Evolutionary conservation across 805 yeast species (phyloP), one percentile per base, ranked within the genome.

Genomic region (Yamadazyma phyllophila): DNA sequence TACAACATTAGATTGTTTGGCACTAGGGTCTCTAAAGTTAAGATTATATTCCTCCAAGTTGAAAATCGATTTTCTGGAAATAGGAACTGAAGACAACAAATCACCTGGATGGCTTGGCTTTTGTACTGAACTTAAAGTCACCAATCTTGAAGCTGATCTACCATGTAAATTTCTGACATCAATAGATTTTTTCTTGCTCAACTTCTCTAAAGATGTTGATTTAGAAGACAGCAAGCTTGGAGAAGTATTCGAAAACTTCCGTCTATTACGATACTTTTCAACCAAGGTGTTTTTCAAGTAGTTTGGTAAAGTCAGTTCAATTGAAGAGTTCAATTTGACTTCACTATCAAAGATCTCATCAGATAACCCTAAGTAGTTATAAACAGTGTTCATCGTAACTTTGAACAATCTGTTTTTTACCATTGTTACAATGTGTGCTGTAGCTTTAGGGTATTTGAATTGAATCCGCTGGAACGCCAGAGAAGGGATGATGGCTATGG

Each of bases 381-480:
- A 94, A 8, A 94, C 88, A 0, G 97, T 88, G 58, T 88, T 91
- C 63, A 92, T 82, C 0, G 98, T 92, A 7, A 94, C 97, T 53
- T 95, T 79, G 60, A 89, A 88, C 43, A 94, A 73, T 50, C 96
- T 77, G 1, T 96, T 84, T 45, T 92, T 67, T 17, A 92, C 88
- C 80, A 92, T 90, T 56, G 95, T 96, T 11, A 92, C 92, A 26
- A 94, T 91, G 62, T 91, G 97, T 0, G 97, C 88, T 0, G 97
- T 85, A 0, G 96, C 88, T 51, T 86, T 80, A 5, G 98, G 98
- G 59, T 83, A 88, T 55, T 82, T 86, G 26, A 70, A 60, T 6
- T 86, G 83, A 33, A 92, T 76, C 44, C 85, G 71, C 45, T 79
- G 75, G 55, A 92, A 94, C 0, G 97, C 87, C 43, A 81, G 83